These are phyloP conservation scores for Phalaenopsis aphrodite DNA, from an alignment of 106 monocot species.

Conservation along the genomic window DNA sequence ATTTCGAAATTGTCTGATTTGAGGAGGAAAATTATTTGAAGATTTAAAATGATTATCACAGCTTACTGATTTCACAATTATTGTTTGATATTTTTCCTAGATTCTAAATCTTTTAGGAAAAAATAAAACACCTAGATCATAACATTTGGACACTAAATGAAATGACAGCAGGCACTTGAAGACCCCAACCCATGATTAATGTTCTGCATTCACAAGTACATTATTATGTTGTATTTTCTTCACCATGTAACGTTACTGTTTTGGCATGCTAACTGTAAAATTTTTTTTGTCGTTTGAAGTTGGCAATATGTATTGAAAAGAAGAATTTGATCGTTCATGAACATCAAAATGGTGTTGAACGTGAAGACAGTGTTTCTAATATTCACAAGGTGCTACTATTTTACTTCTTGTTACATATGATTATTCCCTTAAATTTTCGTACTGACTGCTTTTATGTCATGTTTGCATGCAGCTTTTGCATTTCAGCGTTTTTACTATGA, in stretches of 20 bases:
- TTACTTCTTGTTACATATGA: not conserved
- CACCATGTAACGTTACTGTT: not conserved
- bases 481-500: not conserved
- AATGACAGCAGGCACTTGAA: too few relatives aligned
- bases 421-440: not conserved
- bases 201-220: not conserved
- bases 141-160: too few relatives aligned
- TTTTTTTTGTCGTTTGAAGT: conserved; percentile 38
- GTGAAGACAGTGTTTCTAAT: conserved; percentile 20
- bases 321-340: conserved; percentile 40
- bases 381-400: conserved; percentile 24
- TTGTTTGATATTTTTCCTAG: too few relatives aligned
- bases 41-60: too few relatives aligned
- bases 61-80: too few relatives aligned
- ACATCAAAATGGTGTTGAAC: conserved; percentile 12
- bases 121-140: too few relatives aligned
- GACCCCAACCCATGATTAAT: too few relatives aligned
- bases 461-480: not conserved
- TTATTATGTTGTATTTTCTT: conserved; percentile 1
- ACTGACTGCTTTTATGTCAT: not conserved
- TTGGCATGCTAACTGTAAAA: not conserved
- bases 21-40: too few relatives aligned
- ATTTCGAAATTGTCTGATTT: too few relatives aligned
- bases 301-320: conserved; percentile 80
- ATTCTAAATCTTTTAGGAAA: too few relatives aligned